Percentiles rank a stretch among this genome's conserved stretches.
Evolutionary conservation across 306 rosid species (phyloP).

Genomic region (Mucuna pruriens): DNA sequence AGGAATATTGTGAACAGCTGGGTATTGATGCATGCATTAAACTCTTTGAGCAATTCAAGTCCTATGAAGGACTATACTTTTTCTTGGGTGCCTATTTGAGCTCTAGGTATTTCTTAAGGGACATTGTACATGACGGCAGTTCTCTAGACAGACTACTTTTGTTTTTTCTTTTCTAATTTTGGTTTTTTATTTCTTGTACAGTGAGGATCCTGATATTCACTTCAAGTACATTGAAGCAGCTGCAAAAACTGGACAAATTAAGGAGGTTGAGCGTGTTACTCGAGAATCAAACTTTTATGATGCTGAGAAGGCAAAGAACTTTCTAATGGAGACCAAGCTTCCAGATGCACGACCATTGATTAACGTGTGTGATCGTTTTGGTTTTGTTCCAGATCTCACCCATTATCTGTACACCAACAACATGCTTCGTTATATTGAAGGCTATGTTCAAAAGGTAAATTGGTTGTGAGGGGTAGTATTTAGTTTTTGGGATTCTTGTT

Average conservation of each 20-base stretch:
- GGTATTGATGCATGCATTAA: slow-evolving; percentile 90
- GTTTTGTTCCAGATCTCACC: slow-evolving; percentile 95
- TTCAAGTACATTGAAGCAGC: slow-evolving; percentile 97
- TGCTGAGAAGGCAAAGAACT: slow-evolving; percentile 91
- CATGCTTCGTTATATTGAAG: slow-evolving; percentile 97
- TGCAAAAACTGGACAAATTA: slow-evolving; percentile 95
- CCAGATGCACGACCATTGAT: slow-evolving; percentile 97
- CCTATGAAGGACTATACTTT: slow-evolving; percentile 94
- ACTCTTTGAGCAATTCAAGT: slow-evolving; percentile 93
- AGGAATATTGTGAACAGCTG: slow-evolving; percentile 97
- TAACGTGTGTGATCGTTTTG: slow-evolving; percentile 95
- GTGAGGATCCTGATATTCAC: slow-evolving; percentile 95
- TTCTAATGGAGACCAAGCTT: slow-evolving; percentile 92
- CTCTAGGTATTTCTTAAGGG: slow-evolving; percentile 65
- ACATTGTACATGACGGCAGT: slow-evolving; percentile 5
- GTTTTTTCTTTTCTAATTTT: slow-evolving; percentile 15
- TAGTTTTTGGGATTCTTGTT: slow-evolving; percentile 33
- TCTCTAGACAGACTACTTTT: not conserved
- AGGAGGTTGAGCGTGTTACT: slow-evolving; percentile 97
- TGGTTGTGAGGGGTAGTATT: slow-evolving; percentile 43
- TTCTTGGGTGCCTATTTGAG: slow-evolving; percentile 93
- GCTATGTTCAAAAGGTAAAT: slow-evolving; percentile 96
- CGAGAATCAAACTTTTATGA: slow-evolving; percentile 94
- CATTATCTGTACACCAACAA: slow-evolving; percentile 88
- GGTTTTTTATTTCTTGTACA: slow-evolving; percentile 36